phyloP scores from a whole-genome alignment of 1,139 yeast species.

The Scheffersomyces stambukii region DNA sequence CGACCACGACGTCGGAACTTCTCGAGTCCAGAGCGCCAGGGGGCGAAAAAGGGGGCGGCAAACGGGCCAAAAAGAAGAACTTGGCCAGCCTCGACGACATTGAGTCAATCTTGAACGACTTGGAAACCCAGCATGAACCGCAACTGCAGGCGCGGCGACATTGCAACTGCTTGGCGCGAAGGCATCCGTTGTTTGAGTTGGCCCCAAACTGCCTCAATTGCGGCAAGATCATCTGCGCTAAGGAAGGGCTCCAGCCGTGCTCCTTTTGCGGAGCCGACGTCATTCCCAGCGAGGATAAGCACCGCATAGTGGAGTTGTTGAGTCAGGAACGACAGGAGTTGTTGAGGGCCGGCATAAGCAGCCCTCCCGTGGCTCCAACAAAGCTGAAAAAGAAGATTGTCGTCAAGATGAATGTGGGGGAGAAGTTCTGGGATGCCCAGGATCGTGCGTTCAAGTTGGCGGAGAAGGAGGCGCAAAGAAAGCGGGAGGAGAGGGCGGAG shows the following conservation, averaged over 20 bases:
- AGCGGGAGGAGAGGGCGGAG: slow-evolving; percentile 26
- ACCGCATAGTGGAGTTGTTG: slow-evolving; percentile 52
- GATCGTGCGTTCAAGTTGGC: slow-evolving; percentile 57
- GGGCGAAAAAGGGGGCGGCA: no score
- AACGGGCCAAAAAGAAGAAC: slow-evolving; percentile 32
- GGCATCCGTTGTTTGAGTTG: slow-evolving; percentile 83
- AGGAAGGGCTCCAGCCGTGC: slow-evolving; percentile 91
- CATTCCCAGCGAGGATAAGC: slow-evolving; percentile 55
- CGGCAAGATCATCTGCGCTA: slow-evolving; percentile 87
- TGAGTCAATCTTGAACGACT: slow-evolving; percentile 36
- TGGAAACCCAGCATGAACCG: slow-evolving; percentile 21
- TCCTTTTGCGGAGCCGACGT: slow-evolving; percentile 73
- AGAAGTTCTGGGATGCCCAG: slow-evolving; percentile 64
- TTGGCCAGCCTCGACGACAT: slow-evolving; percentile 56
- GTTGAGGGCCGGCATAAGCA: slow-evolving; percentile 8
- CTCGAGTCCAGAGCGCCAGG: slow-evolving; percentile 19
- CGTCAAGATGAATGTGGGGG: slow-evolving; percentile 54
- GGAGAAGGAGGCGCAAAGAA: slow-evolving; percentile 32
- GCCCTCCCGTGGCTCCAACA: slow-evolving; percentile 13
- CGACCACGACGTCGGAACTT: slow-evolving; percentile 37
- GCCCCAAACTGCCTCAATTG: slow-evolving; percentile 94
- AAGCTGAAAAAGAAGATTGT: slow-evolving; percentile 37
- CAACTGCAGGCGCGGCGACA: slow-evolving; percentile 18
- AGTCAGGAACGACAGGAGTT: slow-evolving; percentile 38
- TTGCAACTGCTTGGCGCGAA: slow-evolving; percentile 81